Evolutionary conservation across 2,329 filamentous ascomycete genomes (phyloP).

Genomic region (Colletotrichum musicola): DNA sequence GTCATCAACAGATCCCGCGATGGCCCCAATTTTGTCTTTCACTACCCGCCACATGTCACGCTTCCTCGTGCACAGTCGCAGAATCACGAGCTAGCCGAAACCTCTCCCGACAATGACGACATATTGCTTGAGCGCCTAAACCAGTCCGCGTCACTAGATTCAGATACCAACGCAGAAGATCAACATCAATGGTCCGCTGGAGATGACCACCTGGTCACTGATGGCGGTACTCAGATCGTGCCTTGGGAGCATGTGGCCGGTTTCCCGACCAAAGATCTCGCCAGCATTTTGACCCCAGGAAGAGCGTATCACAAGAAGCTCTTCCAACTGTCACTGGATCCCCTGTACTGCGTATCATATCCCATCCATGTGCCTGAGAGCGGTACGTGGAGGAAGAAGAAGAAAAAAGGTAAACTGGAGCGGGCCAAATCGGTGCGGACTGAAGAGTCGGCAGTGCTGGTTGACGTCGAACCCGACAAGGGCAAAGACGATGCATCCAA

Average conservation of each 20-base stretch:
- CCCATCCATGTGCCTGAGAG: conserved; percentile 86
- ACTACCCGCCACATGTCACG: conserved; percentile 78
- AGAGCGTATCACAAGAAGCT: conserved; percentile 82
- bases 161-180: conserved; percentile 51
- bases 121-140: conserved; percentile 61
- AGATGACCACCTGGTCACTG: conserved; percentile 68
- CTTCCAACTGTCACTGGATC: conserved; percentile 86
- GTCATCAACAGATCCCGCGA: conserved; percentile 81
- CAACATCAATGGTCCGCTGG: conserved; percentile 59
- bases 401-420: conserved; percentile 55
- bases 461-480: conserved; percentile 39
- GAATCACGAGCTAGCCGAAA: conserved; percentile 50
- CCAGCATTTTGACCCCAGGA: conserved; percentile 82
- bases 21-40: conserved; percentile 86
- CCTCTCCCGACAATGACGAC: conserved; percentile 62
- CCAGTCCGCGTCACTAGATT: conserved; percentile 50
- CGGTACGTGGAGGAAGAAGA: conserved; percentile 80
- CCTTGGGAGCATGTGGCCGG: conserved; percentile 82
- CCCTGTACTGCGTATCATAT: conserved; percentile 83
- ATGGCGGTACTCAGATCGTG: conserved; percentile 68
- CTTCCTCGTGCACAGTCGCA: conserved; percentile 53
- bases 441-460: conserved; percentile 46
- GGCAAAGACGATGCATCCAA: conserved; percentile 47
- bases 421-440: conserved; percentile 40
- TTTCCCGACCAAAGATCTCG: conserved; percentile 81